Evolutionary conservation across 495 filamentous ascomycete species (phyloP).

Genomic region (Cercophora newfieldiana): DNA sequence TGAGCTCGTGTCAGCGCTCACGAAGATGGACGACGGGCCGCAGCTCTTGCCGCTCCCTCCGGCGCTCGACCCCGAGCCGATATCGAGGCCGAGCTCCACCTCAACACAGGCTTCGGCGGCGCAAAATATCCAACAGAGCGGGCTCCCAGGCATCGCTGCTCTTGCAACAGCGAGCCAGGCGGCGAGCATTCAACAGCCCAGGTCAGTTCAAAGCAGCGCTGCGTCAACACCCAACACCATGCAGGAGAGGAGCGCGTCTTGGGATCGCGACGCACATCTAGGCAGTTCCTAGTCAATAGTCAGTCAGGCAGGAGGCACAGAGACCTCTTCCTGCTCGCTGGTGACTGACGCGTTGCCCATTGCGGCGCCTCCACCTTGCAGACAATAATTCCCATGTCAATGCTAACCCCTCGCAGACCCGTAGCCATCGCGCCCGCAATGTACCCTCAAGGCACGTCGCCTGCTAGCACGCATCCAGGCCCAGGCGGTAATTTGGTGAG

Average conservation of each 20-base stretch:
- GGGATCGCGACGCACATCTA: neutral
- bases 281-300: no score
- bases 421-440: constrained; percentile 33
- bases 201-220: constrained; percentile 48
- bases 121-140: constrained; percentile 41
- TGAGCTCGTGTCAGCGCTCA: constrained; percentile 26
- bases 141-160: constrained; percentile 61
- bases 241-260: neutral
- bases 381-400: neutral
- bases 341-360: neutral
- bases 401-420: constrained; percentile 22
- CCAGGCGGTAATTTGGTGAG: constrained; percentile 68
- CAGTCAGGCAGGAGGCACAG: no score
- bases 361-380: neutral
- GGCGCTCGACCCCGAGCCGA: constrained; percentile 46
- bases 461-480: constrained; percentile 64
- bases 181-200: constrained; percentile 61
- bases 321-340: neutral
- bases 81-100: constrained; percentile 51
- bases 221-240: neutral
- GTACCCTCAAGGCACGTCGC: constrained; percentile 61
- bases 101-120: constrained; percentile 38
- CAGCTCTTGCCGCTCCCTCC: constrained; percentile 36
- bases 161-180: constrained; percentile 63
- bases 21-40: constrained; percentile 46